Conservation (phyloP, 2,329 filamentous ascomycete species). For the Penicillium concentricum region DNA sequence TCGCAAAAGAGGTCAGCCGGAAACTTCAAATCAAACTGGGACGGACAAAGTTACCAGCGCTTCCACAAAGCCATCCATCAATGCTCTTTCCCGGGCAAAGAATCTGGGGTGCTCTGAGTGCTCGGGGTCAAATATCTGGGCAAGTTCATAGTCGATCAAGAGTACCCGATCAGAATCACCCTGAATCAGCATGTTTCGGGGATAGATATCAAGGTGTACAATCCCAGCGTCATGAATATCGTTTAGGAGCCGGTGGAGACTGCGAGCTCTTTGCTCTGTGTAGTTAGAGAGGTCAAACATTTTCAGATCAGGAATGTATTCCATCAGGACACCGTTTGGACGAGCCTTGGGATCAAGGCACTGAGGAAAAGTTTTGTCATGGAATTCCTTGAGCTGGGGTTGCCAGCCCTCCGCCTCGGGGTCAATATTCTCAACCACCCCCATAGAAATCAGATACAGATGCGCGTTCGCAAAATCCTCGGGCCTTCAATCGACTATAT, state of each 20-base stretch:
- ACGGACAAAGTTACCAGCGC: neutral
- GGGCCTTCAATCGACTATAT: neutral
- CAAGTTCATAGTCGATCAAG: neutral
- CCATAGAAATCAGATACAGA: neutral
- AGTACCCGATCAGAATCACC: neutral
- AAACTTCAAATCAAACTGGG: neutral
- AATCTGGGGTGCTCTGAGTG: neutral
- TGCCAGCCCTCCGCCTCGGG: neutral
- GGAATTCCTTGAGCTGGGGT: neutral
- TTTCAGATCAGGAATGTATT: neutral
- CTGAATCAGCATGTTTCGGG: neutral
- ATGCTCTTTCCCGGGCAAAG: neutral
- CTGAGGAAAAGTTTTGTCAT: neutral
- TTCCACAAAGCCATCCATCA: neutral
- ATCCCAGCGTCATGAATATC: neutral
- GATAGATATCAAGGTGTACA: neutral
- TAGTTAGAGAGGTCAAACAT: neutral
- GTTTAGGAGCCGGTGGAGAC: neutral
- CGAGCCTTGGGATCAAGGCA: neutral
- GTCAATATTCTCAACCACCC: neutral
- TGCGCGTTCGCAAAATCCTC: neutral
- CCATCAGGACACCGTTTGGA: neutral
- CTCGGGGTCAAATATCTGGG: neutral
- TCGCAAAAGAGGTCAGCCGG: neutral
- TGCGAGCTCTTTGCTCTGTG: neutral